phyloP scores from a whole-genome alignment of 139 green algal species.

The Coelastrella sp. region DNA sequence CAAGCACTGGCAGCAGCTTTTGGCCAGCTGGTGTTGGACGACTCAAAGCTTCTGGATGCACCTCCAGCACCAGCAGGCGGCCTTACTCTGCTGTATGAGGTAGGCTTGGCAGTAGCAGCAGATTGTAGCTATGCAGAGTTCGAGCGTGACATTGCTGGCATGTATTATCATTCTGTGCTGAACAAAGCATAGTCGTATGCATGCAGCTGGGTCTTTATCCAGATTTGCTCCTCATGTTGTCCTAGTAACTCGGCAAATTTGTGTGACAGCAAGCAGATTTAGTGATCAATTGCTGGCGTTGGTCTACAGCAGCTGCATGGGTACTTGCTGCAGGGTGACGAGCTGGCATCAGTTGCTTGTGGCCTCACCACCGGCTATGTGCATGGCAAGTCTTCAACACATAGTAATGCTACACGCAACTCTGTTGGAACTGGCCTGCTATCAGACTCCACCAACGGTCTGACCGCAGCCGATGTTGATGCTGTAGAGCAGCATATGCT shows the following conservation, averaged over 20 bases:
- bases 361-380: slow-evolving; percentile 40
- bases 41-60: not conserved
- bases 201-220: no score
- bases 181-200: no score
- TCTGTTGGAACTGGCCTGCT: no score
- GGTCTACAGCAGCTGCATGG: no score
- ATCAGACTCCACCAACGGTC: not conserved
- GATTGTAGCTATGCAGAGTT: no score
- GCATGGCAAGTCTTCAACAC: not conserved
- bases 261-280: no score
- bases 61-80: not conserved
- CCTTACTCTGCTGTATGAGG: slow-evolving; percentile 30
- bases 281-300: no score
- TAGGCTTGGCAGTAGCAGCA: not conserved
- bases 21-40: not conserved
- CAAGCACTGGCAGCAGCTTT: slow-evolving; percentile 19
- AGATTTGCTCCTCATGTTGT: no score
- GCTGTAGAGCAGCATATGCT: slow-evolving; percentile 66
- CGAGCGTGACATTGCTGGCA: no score
- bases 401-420: no score
- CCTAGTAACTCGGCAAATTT: no score
- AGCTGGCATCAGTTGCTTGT: slow-evolving; percentile 22
- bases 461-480: slow-evolving; percentile 55
- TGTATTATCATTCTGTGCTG: no score
- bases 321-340: slow-evolving; percentile 44